These are phyloP conservation scores for Tricholoma matsutake DNA, from an alignment of 768 basidiomycete species.

Conservation along the genomic window DNA sequence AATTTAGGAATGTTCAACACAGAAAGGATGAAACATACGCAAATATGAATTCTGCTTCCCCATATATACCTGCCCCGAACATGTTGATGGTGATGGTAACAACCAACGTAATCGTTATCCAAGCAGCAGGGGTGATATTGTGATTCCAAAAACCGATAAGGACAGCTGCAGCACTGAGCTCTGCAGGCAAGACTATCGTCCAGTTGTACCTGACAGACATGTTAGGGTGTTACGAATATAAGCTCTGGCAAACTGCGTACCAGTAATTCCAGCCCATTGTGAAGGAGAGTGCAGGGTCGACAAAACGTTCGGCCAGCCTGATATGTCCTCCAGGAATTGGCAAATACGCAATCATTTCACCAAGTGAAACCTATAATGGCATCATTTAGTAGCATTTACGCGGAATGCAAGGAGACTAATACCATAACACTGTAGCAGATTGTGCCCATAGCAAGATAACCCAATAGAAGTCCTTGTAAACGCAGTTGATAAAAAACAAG, in stretches of 20 bases:
- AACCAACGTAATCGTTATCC: slow-evolving; percentile 75
- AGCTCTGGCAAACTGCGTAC: slow-evolving; percentile 17
- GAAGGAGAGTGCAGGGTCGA: slow-evolving; percentile 69
- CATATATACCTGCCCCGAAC: slow-evolving; percentile 75
- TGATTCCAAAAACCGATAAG: slow-evolving; percentile 73
- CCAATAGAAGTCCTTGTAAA: slow-evolving; percentile 57
- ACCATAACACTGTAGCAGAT: slow-evolving; percentile 77
- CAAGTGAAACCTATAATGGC: slow-evolving; percentile 52
- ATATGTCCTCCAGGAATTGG: slow-evolving; percentile 82
- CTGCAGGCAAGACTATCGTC: slow-evolving; percentile 67
- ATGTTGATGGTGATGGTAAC: slow-evolving; percentile 77
- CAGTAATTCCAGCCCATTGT: slow-evolving; percentile 54
- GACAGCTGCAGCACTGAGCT: slow-evolving; percentile 72
- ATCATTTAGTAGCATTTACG: neutral
- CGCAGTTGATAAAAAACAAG: neutral
- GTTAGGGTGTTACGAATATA: neutral
- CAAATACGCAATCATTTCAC: slow-evolving; percentile 76
- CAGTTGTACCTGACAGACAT: slow-evolving; percentile 46
- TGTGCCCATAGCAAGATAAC: slow-evolving; percentile 61
- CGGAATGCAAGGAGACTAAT: slow-evolving; percentile 9
- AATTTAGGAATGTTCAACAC: neutral
- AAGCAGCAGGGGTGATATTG: slow-evolving; percentile 60
- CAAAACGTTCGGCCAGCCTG: slow-evolving; percentile 77
- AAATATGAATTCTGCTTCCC: slow-evolving; percentile 85
- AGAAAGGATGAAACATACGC: slow-evolving; percentile 54